Conservation (phyloP, 2,329 filamentous ascomycete genomes). For the Dothidotthia symphoricarpi region DNA sequence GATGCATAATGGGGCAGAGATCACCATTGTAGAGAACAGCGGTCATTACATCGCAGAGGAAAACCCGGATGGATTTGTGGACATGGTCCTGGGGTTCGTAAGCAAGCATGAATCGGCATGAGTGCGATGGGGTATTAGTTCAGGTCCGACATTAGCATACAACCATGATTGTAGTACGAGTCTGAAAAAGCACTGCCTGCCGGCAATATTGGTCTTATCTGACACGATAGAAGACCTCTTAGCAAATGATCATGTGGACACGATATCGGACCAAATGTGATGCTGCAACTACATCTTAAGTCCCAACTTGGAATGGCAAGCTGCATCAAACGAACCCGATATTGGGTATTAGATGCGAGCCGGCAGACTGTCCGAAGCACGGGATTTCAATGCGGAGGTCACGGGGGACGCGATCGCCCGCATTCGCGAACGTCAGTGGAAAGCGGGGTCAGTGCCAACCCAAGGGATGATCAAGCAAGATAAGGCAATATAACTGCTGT, state of each 20-base stretch:
- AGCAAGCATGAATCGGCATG: conserved; percentile 11
- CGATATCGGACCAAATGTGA: too few species aligned
- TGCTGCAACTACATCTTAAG: too few species aligned
- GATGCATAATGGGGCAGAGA: conserved; percentile 15
- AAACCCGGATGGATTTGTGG: conserved; percentile 19
- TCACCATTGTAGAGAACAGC: conserved; percentile 17
- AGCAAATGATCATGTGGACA: too few species aligned
- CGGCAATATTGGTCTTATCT: too few species aligned
- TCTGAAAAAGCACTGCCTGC: too few species aligned
- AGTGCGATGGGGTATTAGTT: too few species aligned
- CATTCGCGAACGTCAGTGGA: conserved; percentile 13
- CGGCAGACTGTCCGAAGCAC: conserved; percentile 18
- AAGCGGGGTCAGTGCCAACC: conserved; percentile 20
- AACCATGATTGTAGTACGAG: too few species aligned
- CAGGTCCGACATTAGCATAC: too few species aligned
- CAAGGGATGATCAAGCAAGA: conserved; percentile 14
- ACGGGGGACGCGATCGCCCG: conserved; percentile 17
- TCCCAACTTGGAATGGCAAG: background rate
- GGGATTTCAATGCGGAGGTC: conserved; percentile 20
- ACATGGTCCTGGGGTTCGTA: conserved; percentile 19
- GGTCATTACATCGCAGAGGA: conserved; percentile 31
- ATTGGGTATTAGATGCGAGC: conserved; percentile 13
- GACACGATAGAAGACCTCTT: too few species aligned
- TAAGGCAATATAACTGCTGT: conserved; percentile 15
- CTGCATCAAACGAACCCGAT: background rate